phyloP scores from a whole-genome alignment of 805 yeast genomes.

The Schizosaccharomyces octosporus region DNA sequence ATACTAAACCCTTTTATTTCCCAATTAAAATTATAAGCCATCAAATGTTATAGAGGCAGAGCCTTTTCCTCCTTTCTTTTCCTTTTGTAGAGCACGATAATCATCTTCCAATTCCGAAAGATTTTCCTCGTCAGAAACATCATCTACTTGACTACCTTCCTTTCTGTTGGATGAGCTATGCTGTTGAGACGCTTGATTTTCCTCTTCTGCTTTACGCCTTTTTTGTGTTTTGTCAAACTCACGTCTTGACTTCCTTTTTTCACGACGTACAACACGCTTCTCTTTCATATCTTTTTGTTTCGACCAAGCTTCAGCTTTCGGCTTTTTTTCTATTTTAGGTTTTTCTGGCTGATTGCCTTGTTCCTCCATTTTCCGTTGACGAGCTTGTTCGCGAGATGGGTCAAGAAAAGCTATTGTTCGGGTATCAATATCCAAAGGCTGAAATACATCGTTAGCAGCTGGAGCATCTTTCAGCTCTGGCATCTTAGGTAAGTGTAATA shows the following conservation, averaged over 20 bases:
- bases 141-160: not conserved
- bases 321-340: not conserved
- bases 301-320: slow-evolving; percentile 59
- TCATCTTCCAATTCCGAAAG: not conserved
- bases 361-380: not conserved
- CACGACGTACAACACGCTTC: slow-evolving; percentile 27
- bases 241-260: slow-evolving; percentile 15
- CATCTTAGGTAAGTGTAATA: slow-evolving; percentile 74
- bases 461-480: slow-evolving; percentile 44
- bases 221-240: slow-evolving; percentile 33
- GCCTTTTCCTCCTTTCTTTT: not conserved
- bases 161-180: not conserved
- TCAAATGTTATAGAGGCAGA: not conserved
- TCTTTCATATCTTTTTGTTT: slow-evolving; percentile 40
- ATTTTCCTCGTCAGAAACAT: not conserved
- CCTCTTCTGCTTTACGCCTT: not conserved
- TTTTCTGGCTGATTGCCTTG: not conserved
- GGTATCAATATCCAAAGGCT: not conserved
- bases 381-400: not conserved
- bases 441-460: not conserved
- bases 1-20: not conserved
- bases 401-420: not conserved
- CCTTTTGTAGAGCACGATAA: not conserved
- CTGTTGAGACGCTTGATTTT: not conserved
- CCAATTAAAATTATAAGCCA: not conserved